Percentiles rank a stretch among this genome's conserved stretches.
phyloP scores from a whole-genome alignment of 1,139 yeast genomes.

The Yamadazyma membranifaciens region DNA sequence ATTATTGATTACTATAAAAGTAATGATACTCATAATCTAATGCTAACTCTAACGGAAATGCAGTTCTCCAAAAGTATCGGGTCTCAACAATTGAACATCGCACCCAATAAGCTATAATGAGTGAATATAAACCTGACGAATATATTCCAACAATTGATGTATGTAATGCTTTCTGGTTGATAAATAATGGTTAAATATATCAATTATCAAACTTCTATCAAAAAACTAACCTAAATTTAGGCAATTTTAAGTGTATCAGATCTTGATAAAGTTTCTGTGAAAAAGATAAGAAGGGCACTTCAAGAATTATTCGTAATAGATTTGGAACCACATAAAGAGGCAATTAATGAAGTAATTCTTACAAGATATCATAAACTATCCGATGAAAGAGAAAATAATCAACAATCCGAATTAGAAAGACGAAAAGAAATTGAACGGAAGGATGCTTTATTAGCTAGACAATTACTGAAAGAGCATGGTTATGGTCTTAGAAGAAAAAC shows the following conservation, averaged over 20 bases:
- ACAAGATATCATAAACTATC: constrained; percentile 53
- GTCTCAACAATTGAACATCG: background rate
- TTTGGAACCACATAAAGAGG: constrained; percentile 50
- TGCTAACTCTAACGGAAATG: no score
- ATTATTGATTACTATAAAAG: no score
- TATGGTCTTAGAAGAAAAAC: constrained; percentile 2
- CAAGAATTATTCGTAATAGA: constrained; percentile 65
- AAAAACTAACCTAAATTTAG: constrained; percentile 33
- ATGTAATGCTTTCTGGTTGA: constrained; percentile 23
- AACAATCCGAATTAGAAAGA: constrained; percentile 24
- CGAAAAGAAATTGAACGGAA: constrained; percentile 33
- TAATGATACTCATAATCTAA: no score
- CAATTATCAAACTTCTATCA: background rate
- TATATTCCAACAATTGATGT: constrained; percentile 72
- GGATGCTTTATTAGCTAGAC: constrained; percentile 48
- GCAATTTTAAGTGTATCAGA: constrained; percentile 77
- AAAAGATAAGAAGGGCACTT: constrained; percentile 65
- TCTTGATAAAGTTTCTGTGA: constrained; percentile 68
- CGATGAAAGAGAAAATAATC: constrained; percentile 35
- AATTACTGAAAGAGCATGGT: constrained; percentile 36
- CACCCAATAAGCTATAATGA: background rate
- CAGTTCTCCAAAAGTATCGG: no score
- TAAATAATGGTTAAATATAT: background rate
- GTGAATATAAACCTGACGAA: constrained; percentile 16
- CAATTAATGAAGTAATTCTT: constrained; percentile 59